Conservation (phyloP, 306 rosid species). For the Trifolium subterraneum region DNA sequence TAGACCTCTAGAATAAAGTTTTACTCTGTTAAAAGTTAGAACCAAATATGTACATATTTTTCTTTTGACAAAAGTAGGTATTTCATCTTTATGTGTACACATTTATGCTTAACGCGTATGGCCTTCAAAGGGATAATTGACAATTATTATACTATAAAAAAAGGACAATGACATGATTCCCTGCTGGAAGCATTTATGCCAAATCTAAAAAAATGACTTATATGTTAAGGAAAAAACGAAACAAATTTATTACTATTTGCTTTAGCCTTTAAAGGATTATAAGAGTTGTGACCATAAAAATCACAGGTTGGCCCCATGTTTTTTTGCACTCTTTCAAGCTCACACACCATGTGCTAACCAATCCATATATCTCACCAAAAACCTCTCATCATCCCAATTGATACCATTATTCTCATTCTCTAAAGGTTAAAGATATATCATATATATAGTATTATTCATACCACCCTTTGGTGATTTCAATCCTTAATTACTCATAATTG, state of each 20-base stretch:
- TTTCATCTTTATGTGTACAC: no score
- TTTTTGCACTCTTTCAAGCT: conserved; percentile 22
- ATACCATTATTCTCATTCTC: not conserved
- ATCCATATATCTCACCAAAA: not conserved
- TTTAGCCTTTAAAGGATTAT: conserved; percentile 2
- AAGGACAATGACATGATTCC: not conserved
- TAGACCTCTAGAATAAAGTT: no score
- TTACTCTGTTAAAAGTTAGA: no score
- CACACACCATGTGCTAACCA: conserved; percentile 22
- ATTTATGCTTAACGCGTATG: not conserved
- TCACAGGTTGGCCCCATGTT: conserved; percentile 28
- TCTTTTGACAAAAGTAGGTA: no score
- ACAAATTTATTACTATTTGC: not conserved
- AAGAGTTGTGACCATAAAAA: conserved; percentile 7
- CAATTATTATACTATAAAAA: not conserved
- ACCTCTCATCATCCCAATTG: not conserved
- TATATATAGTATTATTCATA: not conserved
- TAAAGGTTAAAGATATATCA: not conserved
- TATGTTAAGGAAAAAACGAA: not conserved
- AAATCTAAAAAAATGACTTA: not conserved
- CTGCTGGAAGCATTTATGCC: conserved; percentile 2
- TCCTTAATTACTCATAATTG: not conserved
- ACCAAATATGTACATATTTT: no score
- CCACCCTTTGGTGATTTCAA: not conserved
- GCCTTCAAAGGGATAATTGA: not conserved